Conservation (phyloP, 1,139 yeast species). For the Tardiomyces blankii region DNA sequence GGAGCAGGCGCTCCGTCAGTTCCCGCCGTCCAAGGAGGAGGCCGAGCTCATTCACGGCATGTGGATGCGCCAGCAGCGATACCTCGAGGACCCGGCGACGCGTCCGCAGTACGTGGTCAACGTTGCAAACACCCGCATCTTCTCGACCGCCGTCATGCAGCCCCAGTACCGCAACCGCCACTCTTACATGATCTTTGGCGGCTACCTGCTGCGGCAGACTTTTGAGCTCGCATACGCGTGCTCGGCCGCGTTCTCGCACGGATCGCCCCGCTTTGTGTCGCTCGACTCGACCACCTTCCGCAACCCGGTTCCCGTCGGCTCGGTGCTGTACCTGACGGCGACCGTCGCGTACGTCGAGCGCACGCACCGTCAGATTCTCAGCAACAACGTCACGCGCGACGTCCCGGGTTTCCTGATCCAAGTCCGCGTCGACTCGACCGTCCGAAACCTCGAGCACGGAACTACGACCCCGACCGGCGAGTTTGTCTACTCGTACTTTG, state of each 20-base stretch:
- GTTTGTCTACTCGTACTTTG: conserved; percentile 80
- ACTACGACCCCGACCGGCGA: conserved; percentile 67
- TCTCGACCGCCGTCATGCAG: conserved; percentile 82
- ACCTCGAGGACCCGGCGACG: conserved; percentile 10
- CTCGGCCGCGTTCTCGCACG: conserved; percentile 76
- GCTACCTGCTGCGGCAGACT: conserved; percentile 80
- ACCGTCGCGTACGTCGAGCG: conserved; percentile 62
- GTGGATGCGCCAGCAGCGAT: conserved; percentile 35
- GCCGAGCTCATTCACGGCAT: conserved; percentile 62
- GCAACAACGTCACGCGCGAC: conserved; percentile 35
- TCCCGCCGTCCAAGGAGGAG: conserved; percentile 66
- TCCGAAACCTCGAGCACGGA: conserved; percentile 53
- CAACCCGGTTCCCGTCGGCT: conserved; percentile 92
- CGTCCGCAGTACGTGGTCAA: conserved; percentile 37
- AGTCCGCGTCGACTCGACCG: conserved; percentile 76
- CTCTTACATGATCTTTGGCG: conserved; percentile 90
- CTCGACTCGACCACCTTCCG: conserved; percentile 85
- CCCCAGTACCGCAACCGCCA: conserved; percentile 94
- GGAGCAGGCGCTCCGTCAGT: conserved; percentile 41
- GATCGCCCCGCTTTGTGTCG: conserved; percentile 80
- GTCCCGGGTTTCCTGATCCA: conserved; percentile 79
- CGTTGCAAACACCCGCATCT: conserved; percentile 61
- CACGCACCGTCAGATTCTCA: conserved; percentile 12
- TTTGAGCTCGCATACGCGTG: conserved; percentile 90
- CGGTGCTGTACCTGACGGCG: conserved; percentile 73